Evolutionary conservation across 768 basidiomycete genomes (phyloP), one percentile per base, ranked within the genome.

Genomic region (Glaciozyma antarctica): DNA sequence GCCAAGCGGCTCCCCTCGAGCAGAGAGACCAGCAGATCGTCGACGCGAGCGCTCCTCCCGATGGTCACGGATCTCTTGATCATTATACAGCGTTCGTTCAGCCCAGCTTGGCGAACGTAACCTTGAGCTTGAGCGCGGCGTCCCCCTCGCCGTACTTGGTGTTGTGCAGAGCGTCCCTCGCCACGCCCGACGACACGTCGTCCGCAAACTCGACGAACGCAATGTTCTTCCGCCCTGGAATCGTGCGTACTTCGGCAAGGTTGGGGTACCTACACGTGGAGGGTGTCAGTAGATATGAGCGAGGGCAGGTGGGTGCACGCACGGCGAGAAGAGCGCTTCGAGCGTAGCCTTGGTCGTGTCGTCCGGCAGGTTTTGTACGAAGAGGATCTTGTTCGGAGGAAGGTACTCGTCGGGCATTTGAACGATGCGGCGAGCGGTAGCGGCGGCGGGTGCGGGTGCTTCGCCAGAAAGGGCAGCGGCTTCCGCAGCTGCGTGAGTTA

Each of bases 331-430:
- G 28, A 98, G 81, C 2, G 85, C 84, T 77, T 87, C 84, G 66
- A 99, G 86, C 74, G 88, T 86, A 60, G 95, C 93, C 75, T 94
- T 92, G 61, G 87, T 91, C 70, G 92, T 91, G 49, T 78, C 86
- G 75, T 95, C 91, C 24, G 93, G 92, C 28, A 99, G 81, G 76
- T 97, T 97, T 78, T 99, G 95, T 70, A 99, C 76, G 83, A 99
- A 99, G 59, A 99, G 82, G 77, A 98, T 94, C 77, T 93, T 92
- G 86, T 99, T 99, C 47, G 95, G 94, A 2, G 95, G 95, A 10
- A 99, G 84, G 77, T 97, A 98, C 77, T 99, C 95, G 86, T 99
- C 95, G 48, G 94, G 93, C 91, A 98, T 95, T 76, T 93, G 90
- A 66, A 95, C 87, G 70, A 85, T 84, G 28, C 74, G 72, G 65